A percentile compares a stretch with the other conserved stretches of the same genome.
Conservation (phyloP, 768 basidiomycete genomes). For the Crassisporium funariophilum region DNA sequence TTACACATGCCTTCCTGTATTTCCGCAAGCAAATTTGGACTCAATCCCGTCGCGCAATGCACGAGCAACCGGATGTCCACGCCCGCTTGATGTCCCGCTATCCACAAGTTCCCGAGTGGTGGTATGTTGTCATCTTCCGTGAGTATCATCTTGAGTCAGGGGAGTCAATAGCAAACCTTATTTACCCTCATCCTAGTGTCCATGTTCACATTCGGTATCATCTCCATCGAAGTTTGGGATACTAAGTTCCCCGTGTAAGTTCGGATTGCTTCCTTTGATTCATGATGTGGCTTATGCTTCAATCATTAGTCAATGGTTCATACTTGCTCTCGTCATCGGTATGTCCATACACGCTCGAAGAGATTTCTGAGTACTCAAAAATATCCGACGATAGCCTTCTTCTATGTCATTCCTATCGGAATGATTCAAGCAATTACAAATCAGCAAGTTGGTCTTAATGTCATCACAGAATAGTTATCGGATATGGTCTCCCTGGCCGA, state of each 20-base stretch:
- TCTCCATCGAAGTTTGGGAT: slow-evolving; percentile 75
- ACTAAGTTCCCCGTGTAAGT: slow-evolving; percentile 72
- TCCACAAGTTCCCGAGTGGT: slow-evolving; percentile 80
- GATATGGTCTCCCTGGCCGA: slow-evolving; percentile 75
- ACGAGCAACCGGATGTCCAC: slow-evolving; percentile 84
- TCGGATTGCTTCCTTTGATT: slow-evolving; percentile 19
- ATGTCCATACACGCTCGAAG: no score
- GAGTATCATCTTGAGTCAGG: slow-evolving; percentile 26
- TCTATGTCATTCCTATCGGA: slow-evolving; percentile 73
- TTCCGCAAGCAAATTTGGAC: slow-evolving; percentile 80
- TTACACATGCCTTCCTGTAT: slow-evolving; percentile 71
- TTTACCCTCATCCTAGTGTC: slow-evolving; percentile 32
- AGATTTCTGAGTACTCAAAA: no score
- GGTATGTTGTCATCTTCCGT: slow-evolving; percentile 73
- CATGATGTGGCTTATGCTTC: not conserved
- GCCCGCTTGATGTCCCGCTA: slow-evolving; percentile 81
- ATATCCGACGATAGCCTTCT: no score
- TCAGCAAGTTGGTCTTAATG: slow-evolving; percentile 73
- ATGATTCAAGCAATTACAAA: slow-evolving; percentile 78
- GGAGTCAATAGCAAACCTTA: not conserved
- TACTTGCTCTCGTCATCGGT: slow-evolving; percentile 66
- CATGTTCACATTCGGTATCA: slow-evolving; percentile 70
- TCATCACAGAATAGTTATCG: slow-evolving; percentile 83
- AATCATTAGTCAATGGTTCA: slow-evolving; percentile 58
- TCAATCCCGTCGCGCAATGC: slow-evolving; percentile 68